Percentiles rank a stretch among this genome's conserved stretches.
phyloP scores from a whole-genome alignment of 2,329 filamentous ascomycete species.

The Microdochium bolleyi region DNA sequence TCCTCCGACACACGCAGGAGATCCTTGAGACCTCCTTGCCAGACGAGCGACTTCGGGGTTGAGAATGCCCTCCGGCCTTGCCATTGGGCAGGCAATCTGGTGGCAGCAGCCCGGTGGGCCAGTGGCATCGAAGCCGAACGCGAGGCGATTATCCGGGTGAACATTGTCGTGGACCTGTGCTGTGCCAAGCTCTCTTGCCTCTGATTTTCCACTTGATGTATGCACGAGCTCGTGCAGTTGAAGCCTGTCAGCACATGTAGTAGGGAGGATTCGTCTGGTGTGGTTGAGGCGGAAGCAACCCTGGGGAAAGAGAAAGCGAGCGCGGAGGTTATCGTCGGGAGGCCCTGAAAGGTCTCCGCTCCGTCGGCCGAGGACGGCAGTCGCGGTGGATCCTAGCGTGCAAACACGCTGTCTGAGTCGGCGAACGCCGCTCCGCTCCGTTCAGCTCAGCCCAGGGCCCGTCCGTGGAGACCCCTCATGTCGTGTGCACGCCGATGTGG shows the following conservation, averaged over 20 bases:
- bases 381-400: background rate
- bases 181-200: too few relatives aligned
- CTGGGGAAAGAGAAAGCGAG: background rate
- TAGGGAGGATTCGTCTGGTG: too few relatives aligned
- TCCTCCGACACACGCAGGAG: slow-evolving; percentile 73
- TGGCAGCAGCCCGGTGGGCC: background rate
- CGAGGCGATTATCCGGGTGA: background rate
- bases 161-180: background rate
- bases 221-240: too few relatives aligned
- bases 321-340: background rate
- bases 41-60: slow-evolving; percentile 1
- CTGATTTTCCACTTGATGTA: too few relatives aligned
- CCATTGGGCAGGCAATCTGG: background rate
- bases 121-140: background rate
- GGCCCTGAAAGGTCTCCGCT: too few relatives aligned
- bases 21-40: slow-evolving; percentile 15
- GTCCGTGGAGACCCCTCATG: too few relatives aligned
- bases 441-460: background rate
- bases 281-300: background rate
- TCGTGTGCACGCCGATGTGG: too few relatives aligned
- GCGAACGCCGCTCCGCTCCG: background rate
- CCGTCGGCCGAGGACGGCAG: background rate
- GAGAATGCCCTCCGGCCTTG: background rate
- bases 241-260: too few relatives aligned
- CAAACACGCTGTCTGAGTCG: background rate